phyloP scores from a whole-genome alignment of 139 green algal species.

The Bryopsis sp. region DNA sequence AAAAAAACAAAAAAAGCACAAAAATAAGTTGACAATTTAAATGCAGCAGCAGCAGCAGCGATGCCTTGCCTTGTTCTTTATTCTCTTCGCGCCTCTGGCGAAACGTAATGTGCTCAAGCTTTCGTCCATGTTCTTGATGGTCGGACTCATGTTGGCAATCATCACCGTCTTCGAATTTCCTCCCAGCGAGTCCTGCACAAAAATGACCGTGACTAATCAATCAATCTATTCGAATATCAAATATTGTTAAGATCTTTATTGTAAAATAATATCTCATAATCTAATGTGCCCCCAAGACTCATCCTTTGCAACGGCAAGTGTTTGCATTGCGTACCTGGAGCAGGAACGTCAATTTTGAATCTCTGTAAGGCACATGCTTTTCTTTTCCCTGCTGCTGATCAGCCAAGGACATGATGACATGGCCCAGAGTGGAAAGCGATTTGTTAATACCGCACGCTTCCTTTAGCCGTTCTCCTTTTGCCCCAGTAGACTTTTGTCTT shows the following conservation, averaged over 20 bases:
- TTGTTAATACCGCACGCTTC: constrained; percentile 95
- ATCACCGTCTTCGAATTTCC: constrained; percentile 93
- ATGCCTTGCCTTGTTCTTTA: constrained; percentile 65
- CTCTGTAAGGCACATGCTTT: constrained; percentile 87
- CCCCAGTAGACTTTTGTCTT: constrained; percentile 5
- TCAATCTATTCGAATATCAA: no score
- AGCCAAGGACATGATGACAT: constrained; percentile 83
- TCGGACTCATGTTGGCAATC: constrained; percentile 78
- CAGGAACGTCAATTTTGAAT: constrained; percentile 93
- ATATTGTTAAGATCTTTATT: no score
- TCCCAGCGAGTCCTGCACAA: constrained; percentile 76
- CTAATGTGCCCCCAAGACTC: no score
- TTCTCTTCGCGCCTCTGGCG: constrained; percentile 75
- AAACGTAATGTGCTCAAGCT: constrained; percentile 90
- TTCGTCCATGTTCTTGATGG: constrained; percentile 48
- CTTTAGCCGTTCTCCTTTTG: constrained; percentile 74
- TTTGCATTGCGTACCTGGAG: constrained; percentile 66
- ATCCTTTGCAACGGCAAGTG: no score
- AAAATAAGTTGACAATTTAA: no score
- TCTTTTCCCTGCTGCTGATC: constrained; percentile 47
- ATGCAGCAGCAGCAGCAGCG: no score
- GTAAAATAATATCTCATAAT: no score
- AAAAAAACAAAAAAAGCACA: no score
- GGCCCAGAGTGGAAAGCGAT: constrained; percentile 79
- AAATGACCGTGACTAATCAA: no score